phyloP scores from a whole-genome alignment of 2,329 filamentous ascomycete genomes.

The Colletotrichum liriopes region DNA sequence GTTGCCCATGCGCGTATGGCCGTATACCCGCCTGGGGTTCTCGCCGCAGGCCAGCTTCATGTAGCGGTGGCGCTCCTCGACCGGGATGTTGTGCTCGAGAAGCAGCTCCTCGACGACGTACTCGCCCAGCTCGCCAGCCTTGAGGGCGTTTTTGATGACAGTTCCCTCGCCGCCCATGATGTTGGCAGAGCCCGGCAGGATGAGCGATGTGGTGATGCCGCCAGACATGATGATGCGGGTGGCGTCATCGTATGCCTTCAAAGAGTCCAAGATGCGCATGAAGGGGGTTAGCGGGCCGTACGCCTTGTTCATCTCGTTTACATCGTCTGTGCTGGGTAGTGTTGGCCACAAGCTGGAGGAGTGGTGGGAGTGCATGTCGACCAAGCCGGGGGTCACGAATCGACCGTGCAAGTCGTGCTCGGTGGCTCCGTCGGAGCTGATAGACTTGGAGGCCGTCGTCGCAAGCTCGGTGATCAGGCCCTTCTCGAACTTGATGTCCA shows the following conservation, averaged over 20 bases:
- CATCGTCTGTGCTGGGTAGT: constrained; percentile 51
- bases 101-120: constrained; percentile 59
- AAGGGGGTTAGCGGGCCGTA: constrained; percentile 56
- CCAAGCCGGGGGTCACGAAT: constrained; percentile 60
- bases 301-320: constrained; percentile 54
- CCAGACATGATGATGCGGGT: constrained; percentile 58
- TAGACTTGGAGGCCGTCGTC: constrained; percentile 40
- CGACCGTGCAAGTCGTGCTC: constrained; percentile 54
- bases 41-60: constrained; percentile 65
- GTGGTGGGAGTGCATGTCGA: constrained; percentile 64
- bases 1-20: constrained; percentile 58
- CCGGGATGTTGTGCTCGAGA: constrained; percentile 56
- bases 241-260: constrained; percentile 59
- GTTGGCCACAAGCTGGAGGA: constrained; percentile 53
- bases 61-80: constrained; percentile 53
- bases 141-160: constrained; percentile 58
- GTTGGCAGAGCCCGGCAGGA: constrained; percentile 61
- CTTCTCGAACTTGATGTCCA: constrained; percentile 57
- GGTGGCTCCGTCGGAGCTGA: constrained; percentile 33
- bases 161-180: constrained; percentile 63
- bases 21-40: constrained; percentile 58
- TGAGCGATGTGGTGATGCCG: constrained; percentile 62
- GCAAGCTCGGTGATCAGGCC: constrained; percentile 54
- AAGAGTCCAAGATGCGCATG: constrained; percentile 55
- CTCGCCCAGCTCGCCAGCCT: constrained; percentile 53